A percentile compares a stretch with the other conserved stretches of the same genome.
phyloP scores from a whole-genome alignment of 140 eudicot genomes.

The Anethum foeniculum region DNA sequence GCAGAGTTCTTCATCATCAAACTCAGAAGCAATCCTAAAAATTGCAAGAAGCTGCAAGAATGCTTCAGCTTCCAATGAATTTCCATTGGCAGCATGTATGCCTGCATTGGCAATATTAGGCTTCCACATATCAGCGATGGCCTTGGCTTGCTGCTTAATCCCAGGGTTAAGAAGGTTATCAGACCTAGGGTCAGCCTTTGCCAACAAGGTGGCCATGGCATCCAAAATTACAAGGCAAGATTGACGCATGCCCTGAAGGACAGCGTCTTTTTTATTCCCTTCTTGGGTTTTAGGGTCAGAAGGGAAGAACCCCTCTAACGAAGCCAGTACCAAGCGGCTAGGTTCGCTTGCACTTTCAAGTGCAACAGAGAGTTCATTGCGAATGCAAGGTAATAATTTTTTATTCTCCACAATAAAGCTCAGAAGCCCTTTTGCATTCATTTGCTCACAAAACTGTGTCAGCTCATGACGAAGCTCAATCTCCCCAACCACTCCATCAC shows the following conservation, averaged over 20 bases:
- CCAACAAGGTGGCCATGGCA: conserved; percentile 44
- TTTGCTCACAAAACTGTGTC: conserved; percentile 45
- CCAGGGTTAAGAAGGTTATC: conserved; percentile 34
- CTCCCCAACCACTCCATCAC: conserved; percentile 24
- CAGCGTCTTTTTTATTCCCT: conserved; percentile 17
- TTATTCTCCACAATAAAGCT: conserved; percentile 32
- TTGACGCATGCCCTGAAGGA: conserved; percentile 34
- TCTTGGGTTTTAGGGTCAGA: conserved; percentile 17
- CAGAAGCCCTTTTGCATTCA: conserved; percentile 54
- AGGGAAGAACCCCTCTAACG: conserved; percentile 41
- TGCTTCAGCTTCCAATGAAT: conserved; percentile 55
- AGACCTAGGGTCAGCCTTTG: conserved; percentile 32
- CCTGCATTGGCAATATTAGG: conserved; percentile 37
- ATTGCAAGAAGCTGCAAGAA: conserved; percentile 50
- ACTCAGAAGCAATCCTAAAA: conserved; percentile 53
- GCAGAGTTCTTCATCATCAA: conserved; percentile 56
- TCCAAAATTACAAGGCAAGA: conserved; percentile 41
- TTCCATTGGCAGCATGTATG: conserved; percentile 37
- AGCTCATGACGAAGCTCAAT: conserved; percentile 43
- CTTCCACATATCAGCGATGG: conserved; percentile 50
- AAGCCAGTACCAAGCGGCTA: conserved; percentile 39
- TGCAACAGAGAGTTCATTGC: conserved; percentile 39
- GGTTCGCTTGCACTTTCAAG: conserved; percentile 40
- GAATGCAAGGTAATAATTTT: conserved; percentile 17
- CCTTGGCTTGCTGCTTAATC: conserved; percentile 49